These are phyloP conservation scores for Heliamphora exappendiculata DNA, from an alignment of 148 eudicot genomes.

Conservation along the genomic window DNA sequence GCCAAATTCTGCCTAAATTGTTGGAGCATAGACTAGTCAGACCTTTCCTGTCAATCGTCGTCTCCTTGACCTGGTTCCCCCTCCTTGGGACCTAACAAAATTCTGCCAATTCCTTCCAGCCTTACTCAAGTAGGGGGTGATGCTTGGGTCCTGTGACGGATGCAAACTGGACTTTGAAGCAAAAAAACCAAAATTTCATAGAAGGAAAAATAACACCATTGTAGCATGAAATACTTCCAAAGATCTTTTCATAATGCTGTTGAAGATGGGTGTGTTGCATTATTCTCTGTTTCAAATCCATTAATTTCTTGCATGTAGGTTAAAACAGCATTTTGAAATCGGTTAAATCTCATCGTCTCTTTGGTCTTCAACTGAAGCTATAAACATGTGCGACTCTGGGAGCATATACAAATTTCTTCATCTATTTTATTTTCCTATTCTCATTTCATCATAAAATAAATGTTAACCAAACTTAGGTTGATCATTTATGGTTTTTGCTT, in stretches of 20 bases:
- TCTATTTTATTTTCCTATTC: background rate
- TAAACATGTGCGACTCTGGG: background rate
- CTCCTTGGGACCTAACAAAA: background rate
- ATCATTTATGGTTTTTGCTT: background rate
- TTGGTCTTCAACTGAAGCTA: background rate
- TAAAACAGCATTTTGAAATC: background rate
- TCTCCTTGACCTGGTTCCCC: too few relatives aligned
- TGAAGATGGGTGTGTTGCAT: background rate
- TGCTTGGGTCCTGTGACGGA: too few relatives aligned
- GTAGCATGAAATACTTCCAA: background rate
- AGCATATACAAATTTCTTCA: background rate
- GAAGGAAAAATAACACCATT: background rate
- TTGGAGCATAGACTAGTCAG: too few relatives aligned
- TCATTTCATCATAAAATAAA: too few relatives aligned
- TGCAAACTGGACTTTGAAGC: too few relatives aligned
- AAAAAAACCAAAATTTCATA: background rate
- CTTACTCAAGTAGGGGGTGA: too few relatives aligned
- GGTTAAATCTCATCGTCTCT: background rate
- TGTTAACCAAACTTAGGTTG: background rate
- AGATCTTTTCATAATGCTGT: background rate
- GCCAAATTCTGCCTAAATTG: too few relatives aligned
- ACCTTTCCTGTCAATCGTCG: too few relatives aligned
- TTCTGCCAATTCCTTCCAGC: background rate
- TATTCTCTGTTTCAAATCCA: background rate
- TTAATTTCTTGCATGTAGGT: background rate